phyloP scores from a whole-genome alignment of 495 filamentous ascomycete genomes.

The Letharia columbiana region DNA sequence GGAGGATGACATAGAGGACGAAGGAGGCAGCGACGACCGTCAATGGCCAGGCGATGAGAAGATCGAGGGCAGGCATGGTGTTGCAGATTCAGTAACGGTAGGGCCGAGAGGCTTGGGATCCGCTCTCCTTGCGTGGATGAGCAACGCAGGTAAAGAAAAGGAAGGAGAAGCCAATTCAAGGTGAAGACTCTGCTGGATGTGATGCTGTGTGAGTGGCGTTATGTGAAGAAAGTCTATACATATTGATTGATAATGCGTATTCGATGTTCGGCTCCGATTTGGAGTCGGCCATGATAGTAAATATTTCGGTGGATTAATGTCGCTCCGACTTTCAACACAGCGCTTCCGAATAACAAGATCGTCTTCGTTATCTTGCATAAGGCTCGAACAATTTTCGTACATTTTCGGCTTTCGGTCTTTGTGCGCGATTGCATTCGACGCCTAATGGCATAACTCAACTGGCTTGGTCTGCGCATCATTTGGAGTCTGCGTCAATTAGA shows the following conservation, averaged over 20 bases:
- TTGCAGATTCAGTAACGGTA: neutral
- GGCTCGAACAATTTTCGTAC: neutral
- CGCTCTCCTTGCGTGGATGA: neutral
- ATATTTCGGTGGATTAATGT: neutral
- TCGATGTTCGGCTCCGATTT: conserved; percentile 1
- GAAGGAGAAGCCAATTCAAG: neutral
- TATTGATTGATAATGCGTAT: neutral
- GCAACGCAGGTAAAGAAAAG: neutral
- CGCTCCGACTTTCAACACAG: neutral
- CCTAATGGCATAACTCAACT: neutral
- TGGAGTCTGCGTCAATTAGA: neutral
- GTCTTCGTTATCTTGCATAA: neutral
- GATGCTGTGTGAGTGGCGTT: neutral
- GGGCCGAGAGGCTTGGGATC: neutral
- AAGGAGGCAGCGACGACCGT: conserved; percentile 1
- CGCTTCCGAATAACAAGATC: neutral
- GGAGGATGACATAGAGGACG: conserved; percentile 7
- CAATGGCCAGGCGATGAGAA: conserved; percentile 1
- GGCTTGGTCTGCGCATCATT: conserved; percentile 3
- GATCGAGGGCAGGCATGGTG: conserved; percentile 1
- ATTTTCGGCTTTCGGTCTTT: too few species aligned
- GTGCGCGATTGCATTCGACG: neutral
- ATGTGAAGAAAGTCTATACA: too few species aligned
- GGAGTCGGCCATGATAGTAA: neutral
- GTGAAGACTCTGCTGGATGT: neutral